phyloP scores from a whole-genome alignment of 2,329 filamentous ascomycete species.

The Trichoderma hamatum region DNA sequence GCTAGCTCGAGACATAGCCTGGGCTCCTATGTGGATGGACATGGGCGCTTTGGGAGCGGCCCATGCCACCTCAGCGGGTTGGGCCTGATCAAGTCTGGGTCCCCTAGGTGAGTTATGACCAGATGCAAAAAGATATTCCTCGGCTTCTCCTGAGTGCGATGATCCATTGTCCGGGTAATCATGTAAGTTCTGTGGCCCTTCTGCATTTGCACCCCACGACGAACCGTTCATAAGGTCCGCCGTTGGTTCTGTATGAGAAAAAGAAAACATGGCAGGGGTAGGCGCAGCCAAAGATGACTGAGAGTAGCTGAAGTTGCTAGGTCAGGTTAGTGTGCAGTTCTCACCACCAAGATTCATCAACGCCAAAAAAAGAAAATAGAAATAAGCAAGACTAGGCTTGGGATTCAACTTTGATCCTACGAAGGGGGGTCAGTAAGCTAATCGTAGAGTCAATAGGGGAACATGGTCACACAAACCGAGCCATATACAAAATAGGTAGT shows the following conservation, averaged over 20 bases:
- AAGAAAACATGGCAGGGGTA: slow-evolving; percentile 58
- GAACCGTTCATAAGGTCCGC: slow-evolving; percentile 57
- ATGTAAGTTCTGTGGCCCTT: slow-evolving; percentile 64
- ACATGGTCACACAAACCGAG: slow-evolving; percentile 35
- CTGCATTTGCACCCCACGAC: slow-evolving; percentile 59
- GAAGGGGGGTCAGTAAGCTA: slow-evolving; percentile 34
- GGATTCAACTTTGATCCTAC: slow-evolving; percentile 62
- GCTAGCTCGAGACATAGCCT: slow-evolving; percentile 46
- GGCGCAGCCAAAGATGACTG: slow-evolving; percentile 55
- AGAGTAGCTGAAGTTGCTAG: slow-evolving; percentile 60
- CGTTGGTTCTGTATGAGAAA: slow-evolving; percentile 62
- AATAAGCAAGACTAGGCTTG: slow-evolving; percentile 43
- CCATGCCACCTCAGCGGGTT: slow-evolving; percentile 55
- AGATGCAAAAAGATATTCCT: slow-evolving; percentile 59
- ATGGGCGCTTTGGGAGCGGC: slow-evolving; percentile 43
- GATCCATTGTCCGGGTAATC: slow-evolving; percentile 56
- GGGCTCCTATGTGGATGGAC: slow-evolving; percentile 39
- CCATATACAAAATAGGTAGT: slow-evolving; percentile 26
- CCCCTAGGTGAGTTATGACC: slow-evolving; percentile 58
- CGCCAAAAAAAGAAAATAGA: slow-evolving; percentile 38
- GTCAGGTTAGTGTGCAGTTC: slow-evolving; percentile 59
- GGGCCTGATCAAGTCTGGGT: slow-evolving; percentile 49
- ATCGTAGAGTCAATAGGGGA: slow-evolving; percentile 30
- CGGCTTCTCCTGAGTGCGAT: slow-evolving; percentile 54
- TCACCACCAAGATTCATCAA: slow-evolving; percentile 45